Base-by-base conservation (phyloP, 805 yeast species). In the Myxozyma sirexii region DNA sequence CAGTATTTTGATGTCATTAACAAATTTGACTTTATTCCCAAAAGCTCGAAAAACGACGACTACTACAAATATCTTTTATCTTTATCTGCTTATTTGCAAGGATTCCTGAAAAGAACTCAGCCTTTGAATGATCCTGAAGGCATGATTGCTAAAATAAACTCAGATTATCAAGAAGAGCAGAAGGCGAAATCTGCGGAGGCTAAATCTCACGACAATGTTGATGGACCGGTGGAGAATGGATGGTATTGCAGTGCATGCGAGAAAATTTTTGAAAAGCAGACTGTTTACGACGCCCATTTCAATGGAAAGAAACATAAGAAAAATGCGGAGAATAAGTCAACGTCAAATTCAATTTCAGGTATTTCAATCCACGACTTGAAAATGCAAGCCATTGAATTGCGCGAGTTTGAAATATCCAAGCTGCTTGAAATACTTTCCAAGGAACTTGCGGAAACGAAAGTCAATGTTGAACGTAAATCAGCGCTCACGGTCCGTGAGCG, bases 401-500 rank as follows among this genome's bases (percentile, higher is more conserved):
- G 72, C n/a, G 85, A 82, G 62, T 76, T 69, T 63, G 67, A 74
- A 39, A 72, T 84, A 21, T 71, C 69, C 5, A 68, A 69, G 21
- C 65, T 84, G 3, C 71, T 78, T 0, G 62, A 68, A 4, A 61
- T 78, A 0, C 69, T 88, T 3, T 64, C 69, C 2, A 72, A 75
- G 12, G 76, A 76, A 21, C 73, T 84, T 13, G 70, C 71, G 0
- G 77, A 75, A 13, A 86, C 97, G 0, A 79, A 78, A 43, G 73
- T 79, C 19, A 86, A 89, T 67, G 78, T 82, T 2, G 90, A 87
- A 69, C 78, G 97, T 54, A 78, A 80, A 54, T 77, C 81, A 31
- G 84, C 87, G 1, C 77, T 92, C 64, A 87, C 96, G 0, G 86
- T 82, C 1, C 78, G 88, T 26, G 97, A 89, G 67, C 77, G 85